Evolutionary conservation across 331 rosid genomes (phyloP).

Genomic region (Quercus lobata): DNA sequence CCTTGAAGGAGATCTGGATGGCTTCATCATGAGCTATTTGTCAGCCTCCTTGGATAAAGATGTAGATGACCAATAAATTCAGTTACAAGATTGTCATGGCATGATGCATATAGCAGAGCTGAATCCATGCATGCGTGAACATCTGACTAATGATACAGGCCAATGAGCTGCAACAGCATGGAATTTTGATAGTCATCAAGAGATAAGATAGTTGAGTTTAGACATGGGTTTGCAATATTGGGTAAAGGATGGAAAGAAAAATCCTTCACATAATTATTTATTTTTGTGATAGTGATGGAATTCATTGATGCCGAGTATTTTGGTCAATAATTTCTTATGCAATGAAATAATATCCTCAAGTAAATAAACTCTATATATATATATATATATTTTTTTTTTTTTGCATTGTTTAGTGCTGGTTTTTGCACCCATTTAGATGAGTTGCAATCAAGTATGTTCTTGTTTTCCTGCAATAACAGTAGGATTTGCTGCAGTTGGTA

Average conservation of each 20-base stretch:
- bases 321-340: background rate
- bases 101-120: constrained; percentile 4
- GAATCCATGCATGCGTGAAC: background rate
- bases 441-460: no score
- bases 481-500: no score
- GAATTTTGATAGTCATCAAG: background rate
- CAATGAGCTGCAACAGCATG: background rate
- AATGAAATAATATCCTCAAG: no score
- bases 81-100: constrained; percentile 1
- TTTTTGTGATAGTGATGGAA: background rate
- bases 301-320: background rate
- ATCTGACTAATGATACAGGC: background rate
- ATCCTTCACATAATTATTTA: background rate
- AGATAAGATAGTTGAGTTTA: background rate
- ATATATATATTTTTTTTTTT: no score
- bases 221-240: background rate
- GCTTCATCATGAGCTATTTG: constrained; percentile 79
- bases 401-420: no score
- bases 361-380: no score
- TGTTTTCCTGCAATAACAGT: no score
- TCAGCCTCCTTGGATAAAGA: constrained; percentile 80
- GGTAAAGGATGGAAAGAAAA: background rate
- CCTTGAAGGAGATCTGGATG: constrained; percentile 81
- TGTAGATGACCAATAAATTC: constrained; percentile 35
- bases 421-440: no score